A percentile compares a stretch with the other conserved stretches of the same genome.
Evolutionary conservation across 179 eudicot species (phyloP).

Genomic region (Patellifolia procumbens): DNA sequence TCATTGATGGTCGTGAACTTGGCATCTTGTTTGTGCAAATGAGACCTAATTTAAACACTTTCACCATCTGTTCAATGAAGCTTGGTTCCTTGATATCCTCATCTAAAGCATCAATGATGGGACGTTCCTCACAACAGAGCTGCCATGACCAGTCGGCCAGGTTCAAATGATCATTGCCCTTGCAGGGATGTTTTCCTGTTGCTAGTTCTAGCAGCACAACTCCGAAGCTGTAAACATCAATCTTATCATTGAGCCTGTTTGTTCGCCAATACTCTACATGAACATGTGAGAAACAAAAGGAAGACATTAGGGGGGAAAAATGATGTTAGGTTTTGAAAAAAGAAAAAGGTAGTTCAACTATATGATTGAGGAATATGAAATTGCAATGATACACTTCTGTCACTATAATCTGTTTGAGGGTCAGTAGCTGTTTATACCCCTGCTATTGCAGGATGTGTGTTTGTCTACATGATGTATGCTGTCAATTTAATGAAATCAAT

Average conservation of each 20-base stretch:
- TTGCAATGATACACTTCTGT: background rate
- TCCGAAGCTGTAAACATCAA: conserved; percentile 30
- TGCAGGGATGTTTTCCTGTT: conserved; percentile 49
- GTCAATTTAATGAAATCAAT: conserved; percentile 1
- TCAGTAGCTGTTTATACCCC: background rate
- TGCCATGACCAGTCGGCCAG: conserved; percentile 52
- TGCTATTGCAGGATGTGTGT: background rate
- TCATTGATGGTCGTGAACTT: background rate
- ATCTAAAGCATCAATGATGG: conserved; percentile 47
- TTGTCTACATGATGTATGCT: background rate
- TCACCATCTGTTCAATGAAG: conserved; percentile 48
- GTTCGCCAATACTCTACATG: conserved; percentile 55
- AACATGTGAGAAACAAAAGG: conserved; percentile 24
- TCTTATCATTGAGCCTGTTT: conserved; percentile 48
- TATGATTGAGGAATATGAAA: background rate
- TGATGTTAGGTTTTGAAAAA: too few relatives aligned
- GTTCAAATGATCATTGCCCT: conserved; percentile 35
- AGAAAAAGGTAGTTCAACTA: too few relatives aligned
- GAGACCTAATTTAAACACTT: conserved; percentile 34
- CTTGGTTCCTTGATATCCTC: conserved; percentile 42
- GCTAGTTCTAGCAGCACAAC: conserved; percentile 48
- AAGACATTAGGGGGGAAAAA: background rate
- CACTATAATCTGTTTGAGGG: background rate
- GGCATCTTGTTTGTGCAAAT: background rate
- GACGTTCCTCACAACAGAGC: conserved; percentile 41